These are phyloP conservation scores for grape (Vitis vinifera) DNA, from an alignment of 164 flowering plant genomes.

Conservation along the genomic window ASM3070453v1 NC_081817.1:1008501-1009000, in stretches of 20 bases:
- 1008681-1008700: constrained; percentile 88
- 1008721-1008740: constrained; percentile 81
- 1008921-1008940: constrained; percentile 61
- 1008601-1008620: constrained; percentile 55
- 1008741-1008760: constrained; percentile 68
- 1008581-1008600: neutral
- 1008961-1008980: constrained; percentile 40
- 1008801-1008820: constrained; percentile 85
- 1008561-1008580: too few species aligned
- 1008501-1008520: too few species aligned
- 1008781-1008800: constrained; percentile 90
- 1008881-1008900: constrained; percentile 73
- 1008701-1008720: constrained; percentile 88
- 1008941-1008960: constrained; percentile 40
- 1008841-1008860: constrained; percentile 86
- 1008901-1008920: constrained; percentile 77
- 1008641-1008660: constrained; percentile 81
- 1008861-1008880: constrained; percentile 79
- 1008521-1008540: too few species aligned
- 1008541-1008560: too few species aligned
- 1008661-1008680: constrained; percentile 78
- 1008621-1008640: constrained; percentile 74
- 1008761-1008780: constrained; percentile 81
- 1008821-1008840: constrained; percentile 81
- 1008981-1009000: constrained; percentile 36